Evolutionary conservation across 2,329 filamentous ascomycete genomes (phyloP).

Genomic region (Rutstroemia sp.): DNA sequence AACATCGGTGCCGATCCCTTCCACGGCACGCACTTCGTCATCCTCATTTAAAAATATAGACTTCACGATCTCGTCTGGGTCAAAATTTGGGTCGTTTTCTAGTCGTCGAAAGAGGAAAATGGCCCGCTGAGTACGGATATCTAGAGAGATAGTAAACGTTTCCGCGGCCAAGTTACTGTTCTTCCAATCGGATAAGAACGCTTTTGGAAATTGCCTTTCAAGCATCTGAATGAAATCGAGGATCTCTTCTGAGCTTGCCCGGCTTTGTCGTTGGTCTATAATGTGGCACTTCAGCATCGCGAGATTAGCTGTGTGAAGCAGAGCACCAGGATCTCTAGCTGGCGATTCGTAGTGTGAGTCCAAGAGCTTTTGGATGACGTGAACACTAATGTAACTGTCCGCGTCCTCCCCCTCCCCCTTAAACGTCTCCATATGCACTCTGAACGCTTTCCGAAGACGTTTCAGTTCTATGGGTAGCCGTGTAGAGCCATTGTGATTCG

Average conservation of each 20-base stretch:
- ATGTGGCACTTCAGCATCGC: constrained; percentile 21
- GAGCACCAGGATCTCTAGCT: constrained; percentile 24
- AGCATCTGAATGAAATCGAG: constrained; percentile 23
- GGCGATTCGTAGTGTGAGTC: constrained; percentile 15
- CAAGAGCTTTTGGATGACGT: constrained; percentile 28
- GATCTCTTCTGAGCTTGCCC: not conserved
- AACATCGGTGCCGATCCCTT: constrained; percentile 18
- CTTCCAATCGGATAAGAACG: constrained; percentile 31
- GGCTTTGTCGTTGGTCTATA: not conserved
- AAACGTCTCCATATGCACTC: constrained; percentile 12
- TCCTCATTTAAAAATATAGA: not conserved
- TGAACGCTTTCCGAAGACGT: constrained; percentile 27
- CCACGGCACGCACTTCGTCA: constrained; percentile 10
- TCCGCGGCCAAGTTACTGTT: constrained; percentile 34
- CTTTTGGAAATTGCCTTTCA: constrained; percentile 28
- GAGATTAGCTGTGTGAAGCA: constrained; percentile 38
- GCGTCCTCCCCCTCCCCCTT: too few relatives aligned
- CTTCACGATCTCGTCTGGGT: constrained; percentile 30
- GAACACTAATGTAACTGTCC: constrained; percentile 31
- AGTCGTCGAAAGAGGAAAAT: constrained; percentile 35
- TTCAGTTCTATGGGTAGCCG: constrained; percentile 14
- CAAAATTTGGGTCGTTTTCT: constrained; percentile 26
- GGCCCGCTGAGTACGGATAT: constrained; percentile 47
- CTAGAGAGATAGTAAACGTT: constrained; percentile 42
- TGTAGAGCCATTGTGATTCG: constrained; percentile 23